Conservation (phyloP, 2,329 filamentous ascomycete genomes). For the Beauveria varroae region DNA sequence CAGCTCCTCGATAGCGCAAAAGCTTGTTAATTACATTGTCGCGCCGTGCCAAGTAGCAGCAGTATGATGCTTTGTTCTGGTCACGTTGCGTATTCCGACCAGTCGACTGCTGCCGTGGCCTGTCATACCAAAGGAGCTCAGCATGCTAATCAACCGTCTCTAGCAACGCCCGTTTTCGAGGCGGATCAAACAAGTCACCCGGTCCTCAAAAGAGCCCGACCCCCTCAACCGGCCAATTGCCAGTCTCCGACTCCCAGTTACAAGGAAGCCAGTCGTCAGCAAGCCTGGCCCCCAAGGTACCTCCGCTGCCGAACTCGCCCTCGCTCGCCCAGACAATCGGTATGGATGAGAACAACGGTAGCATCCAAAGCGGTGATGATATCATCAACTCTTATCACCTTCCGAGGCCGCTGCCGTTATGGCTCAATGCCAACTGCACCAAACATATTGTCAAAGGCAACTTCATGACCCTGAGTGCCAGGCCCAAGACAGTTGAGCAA, state of each 20-base stretch:
- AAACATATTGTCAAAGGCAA: slow-evolving; percentile 94
- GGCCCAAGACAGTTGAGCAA: slow-evolving; percentile 86
- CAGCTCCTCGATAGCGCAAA: neutral
- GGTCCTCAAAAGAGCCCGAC: slow-evolving; percentile 46
- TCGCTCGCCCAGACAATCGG: slow-evolving; percentile 60
- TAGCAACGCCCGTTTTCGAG: slow-evolving; percentile 53
- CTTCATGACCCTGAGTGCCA: slow-evolving; percentile 90
- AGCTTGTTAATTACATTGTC: neutral
- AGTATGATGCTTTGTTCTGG: neutral
- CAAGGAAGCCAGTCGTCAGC: slow-evolving; percentile 45
- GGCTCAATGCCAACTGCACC: slow-evolving; percentile 67
- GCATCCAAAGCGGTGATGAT: slow-evolving; percentile 42
- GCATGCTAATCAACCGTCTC: neutral
- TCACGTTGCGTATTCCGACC: neutral
- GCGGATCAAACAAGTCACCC: slow-evolving; percentile 43
- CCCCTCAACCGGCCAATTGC: slow-evolving; percentile 39
- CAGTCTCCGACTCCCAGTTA: slow-evolving; percentile 37
- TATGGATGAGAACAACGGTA: slow-evolving; percentile 53
- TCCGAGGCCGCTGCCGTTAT: slow-evolving; percentile 60
- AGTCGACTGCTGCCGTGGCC: neutral
- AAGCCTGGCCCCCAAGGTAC: slow-evolving; percentile 49
- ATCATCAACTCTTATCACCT: slow-evolving; percentile 54
- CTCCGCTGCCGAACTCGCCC: slow-evolving; percentile 55
- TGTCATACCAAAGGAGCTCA: neutral
- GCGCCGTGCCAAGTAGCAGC: neutral